phyloP scores from a whole-genome alignment of 2,329 filamentous ascomycete genomes.

The Colletotrichum cereale region DNA sequence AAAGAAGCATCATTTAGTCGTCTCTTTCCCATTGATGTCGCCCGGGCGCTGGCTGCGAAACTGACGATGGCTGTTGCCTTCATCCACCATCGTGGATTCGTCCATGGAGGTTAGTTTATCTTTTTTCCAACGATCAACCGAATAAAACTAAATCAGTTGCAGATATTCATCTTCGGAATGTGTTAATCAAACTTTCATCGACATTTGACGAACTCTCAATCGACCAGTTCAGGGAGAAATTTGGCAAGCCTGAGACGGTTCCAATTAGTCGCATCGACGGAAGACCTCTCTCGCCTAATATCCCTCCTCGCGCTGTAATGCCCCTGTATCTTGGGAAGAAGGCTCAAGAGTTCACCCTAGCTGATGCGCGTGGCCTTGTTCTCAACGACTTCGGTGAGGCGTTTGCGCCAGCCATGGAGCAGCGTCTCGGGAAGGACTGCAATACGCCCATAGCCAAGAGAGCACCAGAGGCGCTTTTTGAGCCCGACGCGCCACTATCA shows the following conservation, averaged over 20 bases:
- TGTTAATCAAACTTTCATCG: not conserved
- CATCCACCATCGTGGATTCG: not conserved
- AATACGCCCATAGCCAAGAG: constrained; percentile 38
- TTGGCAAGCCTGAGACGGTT: not conserved
- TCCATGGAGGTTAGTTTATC: not conserved
- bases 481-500: not conserved
- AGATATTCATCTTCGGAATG: not conserved
- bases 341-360: constrained; percentile 42
- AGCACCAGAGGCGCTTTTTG: constrained; percentile 29
- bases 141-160: not conserved
- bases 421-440: constrained; percentile 43
- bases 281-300: not conserved
- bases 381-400: constrained; percentile 53
- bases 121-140: fast-evolving
- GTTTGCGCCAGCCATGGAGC: constrained; percentile 44
- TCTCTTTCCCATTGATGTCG: not conserved
- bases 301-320: not conserved
- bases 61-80: not conserved
- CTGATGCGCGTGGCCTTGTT: constrained; percentile 45
- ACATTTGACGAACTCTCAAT: not conserved
- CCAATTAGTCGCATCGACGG: not conserved
- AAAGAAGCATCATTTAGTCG: not conserved
- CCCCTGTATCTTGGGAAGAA: not conserved
- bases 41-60: not conserved
- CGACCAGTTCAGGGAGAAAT: not conserved